phyloP scores from a whole-genome alignment of 768 basidiomycete species.

The Cantharellus cinnabarinus region DNA sequence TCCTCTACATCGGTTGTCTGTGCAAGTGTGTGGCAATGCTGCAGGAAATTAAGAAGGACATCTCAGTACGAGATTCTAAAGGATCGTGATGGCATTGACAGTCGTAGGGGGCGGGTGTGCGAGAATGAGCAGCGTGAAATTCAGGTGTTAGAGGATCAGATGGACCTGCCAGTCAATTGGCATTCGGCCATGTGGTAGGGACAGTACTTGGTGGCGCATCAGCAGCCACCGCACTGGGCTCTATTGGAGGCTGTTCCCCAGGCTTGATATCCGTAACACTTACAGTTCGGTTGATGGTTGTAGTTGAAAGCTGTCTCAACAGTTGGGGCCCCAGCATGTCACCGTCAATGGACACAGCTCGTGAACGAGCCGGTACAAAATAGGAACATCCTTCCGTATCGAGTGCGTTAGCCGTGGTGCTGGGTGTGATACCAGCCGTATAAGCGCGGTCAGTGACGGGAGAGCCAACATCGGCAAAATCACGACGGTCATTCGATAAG shows the following conservation, averaged over 20 bases:
- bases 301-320: constrained; percentile 5
- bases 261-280: background rate
- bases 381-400: background rate
- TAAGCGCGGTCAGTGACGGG: background rate
- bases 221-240: background rate
- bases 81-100: no score
- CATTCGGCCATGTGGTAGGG: constrained; percentile 1
- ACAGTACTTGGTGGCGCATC: constrained; percentile 7
- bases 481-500: background rate
- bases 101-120: no score
- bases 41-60: no score
- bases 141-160: no score
- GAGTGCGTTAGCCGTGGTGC: background rate
- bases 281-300: background rate
- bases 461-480: background rate
- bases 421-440: background rate
- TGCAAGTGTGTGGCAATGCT: no score
- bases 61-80: no score
- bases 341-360: constrained; percentile 1
- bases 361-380: background rate
- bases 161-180: no score
- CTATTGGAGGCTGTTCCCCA: no score
- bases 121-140: no score
- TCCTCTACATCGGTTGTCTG: no score
- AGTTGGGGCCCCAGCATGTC: background rate